phyloP scores from a whole-genome alignment of 805 yeast species.

The Priceomyces fermenticarens region DNA sequence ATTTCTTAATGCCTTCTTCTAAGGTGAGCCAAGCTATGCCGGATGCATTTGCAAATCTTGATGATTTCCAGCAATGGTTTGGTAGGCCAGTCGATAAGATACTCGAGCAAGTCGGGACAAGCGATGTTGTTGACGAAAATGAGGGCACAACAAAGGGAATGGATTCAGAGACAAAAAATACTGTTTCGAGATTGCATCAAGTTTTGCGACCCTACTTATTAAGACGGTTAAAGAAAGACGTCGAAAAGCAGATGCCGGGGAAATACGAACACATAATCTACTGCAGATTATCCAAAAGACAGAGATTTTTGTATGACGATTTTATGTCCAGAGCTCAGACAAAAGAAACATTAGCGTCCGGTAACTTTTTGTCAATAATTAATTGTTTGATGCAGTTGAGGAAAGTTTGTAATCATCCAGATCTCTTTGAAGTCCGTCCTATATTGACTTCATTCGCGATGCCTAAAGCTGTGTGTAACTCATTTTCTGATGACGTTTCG shows the following conservation, averaged over 20 bases:
- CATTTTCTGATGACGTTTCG: slow-evolving; percentile 42
- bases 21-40: slow-evolving; percentile 74
- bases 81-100: slow-evolving; percentile 95
- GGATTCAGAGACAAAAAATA: slow-evolving; percentile 75
- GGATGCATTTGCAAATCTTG: slow-evolving; percentile 92
- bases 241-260: slow-evolving; percentile 98
- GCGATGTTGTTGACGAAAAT: slow-evolving; percentile 42
- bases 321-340: slow-evolving; percentile 97
- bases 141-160: slow-evolving; percentile 38
- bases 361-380: slow-evolving; percentile 90
- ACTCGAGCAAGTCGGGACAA: slow-evolving; percentile 60
- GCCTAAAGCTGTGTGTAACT: slow-evolving; percentile 56
- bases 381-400: slow-evolving; percentile 97
- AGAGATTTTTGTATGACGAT: slow-evolving; percentile 88
- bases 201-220: slow-evolving; percentile 89
- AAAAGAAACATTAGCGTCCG: slow-evolving; percentile 86
- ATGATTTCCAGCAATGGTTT: slow-evolving; percentile 97
- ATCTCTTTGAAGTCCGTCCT: slow-evolving; percentile 92
- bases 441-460: slow-evolving; percentile 86
- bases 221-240: slow-evolving; percentile 92
- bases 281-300: slow-evolving; percentile 90
- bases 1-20: slow-evolving; percentile 92
- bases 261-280: slow-evolving; percentile 93
- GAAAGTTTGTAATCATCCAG: slow-evolving; percentile 96
- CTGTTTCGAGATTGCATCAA: slow-evolving; percentile 87